Conservation (phyloP, 2,329 filamentous ascomycete genomes). For the Nannizzia gypsea region DNA sequence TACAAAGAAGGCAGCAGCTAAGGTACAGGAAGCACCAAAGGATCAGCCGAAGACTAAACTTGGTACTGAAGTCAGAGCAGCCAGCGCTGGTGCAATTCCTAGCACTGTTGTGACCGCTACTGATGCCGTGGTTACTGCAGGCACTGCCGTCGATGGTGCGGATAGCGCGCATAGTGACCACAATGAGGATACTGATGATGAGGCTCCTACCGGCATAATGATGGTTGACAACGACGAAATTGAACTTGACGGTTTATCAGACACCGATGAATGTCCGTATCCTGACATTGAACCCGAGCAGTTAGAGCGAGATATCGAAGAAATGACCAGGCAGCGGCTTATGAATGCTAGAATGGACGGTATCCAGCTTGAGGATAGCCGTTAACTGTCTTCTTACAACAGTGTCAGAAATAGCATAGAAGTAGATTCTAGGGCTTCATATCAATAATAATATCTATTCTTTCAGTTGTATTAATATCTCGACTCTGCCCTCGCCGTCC, state of each 20-base stretch:
- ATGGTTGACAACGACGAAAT: background rate
- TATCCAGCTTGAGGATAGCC: constrained; percentile 12
- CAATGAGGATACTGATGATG: background rate
- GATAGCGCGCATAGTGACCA: background rate
- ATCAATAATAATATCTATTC: background rate
- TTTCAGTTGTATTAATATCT: background rate
- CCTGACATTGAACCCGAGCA: constrained; percentile 17
- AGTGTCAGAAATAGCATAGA: background rate
- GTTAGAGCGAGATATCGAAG: constrained; percentile 22
- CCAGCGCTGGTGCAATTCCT: background rate
- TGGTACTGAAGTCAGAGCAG: background rate
- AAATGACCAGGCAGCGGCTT: constrained; percentile 23
- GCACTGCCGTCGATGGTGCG: background rate
- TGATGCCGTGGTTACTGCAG: background rate
- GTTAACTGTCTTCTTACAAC: background rate
- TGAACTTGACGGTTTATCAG: background rate
- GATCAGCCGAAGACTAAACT: background rate
- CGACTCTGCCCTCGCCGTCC: background rate
- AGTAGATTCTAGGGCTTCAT: background rate
- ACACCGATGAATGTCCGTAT: background rate
- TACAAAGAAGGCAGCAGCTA: background rate
- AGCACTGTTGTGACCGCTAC: background rate
- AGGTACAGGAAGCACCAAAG: background rate
- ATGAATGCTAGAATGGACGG: constrained; percentile 14
- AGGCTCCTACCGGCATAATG: background rate